Evolutionary conservation across 805 yeast genomes (phyloP).

Genomic region (Kluyveromyces starmeri): DNA sequence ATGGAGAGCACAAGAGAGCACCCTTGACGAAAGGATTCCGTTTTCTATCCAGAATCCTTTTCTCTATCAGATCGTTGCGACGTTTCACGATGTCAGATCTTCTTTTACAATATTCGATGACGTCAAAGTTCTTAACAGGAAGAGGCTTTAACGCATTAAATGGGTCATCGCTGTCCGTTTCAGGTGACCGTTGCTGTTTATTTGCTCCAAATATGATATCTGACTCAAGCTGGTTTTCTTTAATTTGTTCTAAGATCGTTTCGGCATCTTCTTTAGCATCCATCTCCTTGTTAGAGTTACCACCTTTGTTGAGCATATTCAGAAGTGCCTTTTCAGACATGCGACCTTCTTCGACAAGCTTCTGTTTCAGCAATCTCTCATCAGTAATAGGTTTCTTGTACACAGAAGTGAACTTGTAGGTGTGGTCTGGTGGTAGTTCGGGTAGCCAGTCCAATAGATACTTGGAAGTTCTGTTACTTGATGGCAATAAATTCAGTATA

Average conservation of each 20-base stretch:
- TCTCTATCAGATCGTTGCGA: constrained; percentile 23
- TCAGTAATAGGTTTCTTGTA: constrained; percentile 56
- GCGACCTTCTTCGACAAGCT: constrained; percentile 71
- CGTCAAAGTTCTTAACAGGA: constrained; percentile 36
- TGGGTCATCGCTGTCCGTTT: constrained; percentile 3
- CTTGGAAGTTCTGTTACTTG: constrained; percentile 31
- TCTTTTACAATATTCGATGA: constrained; percentile 46
- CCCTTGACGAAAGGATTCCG: constrained; percentile 24
- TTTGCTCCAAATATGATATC: constrained; percentile 2
- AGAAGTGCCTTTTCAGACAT: constrained; percentile 69
- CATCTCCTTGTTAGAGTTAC: background rate
- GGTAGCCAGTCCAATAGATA: constrained; percentile 77
- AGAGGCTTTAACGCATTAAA: constrained; percentile 10
- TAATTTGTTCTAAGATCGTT: constrained; percentile 4
- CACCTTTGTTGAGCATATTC: constrained; percentile 11
- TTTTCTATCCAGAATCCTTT: constrained; percentile 12
- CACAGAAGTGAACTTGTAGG: constrained; percentile 70
- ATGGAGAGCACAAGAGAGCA: constrained; percentile 10
- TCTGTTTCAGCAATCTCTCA: constrained; percentile 60
- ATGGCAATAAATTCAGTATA: constrained; percentile 41
- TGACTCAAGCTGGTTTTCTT: constrained; percentile 8
- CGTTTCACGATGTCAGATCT: constrained; percentile 34
- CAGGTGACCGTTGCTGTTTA: constrained; percentile 6
- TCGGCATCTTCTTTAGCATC: background rate
- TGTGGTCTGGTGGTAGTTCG: constrained; percentile 86